Base-by-base conservation (phyloP, 139 green algal genomes). In the Astrephomene gubernaculifera region DNA sequence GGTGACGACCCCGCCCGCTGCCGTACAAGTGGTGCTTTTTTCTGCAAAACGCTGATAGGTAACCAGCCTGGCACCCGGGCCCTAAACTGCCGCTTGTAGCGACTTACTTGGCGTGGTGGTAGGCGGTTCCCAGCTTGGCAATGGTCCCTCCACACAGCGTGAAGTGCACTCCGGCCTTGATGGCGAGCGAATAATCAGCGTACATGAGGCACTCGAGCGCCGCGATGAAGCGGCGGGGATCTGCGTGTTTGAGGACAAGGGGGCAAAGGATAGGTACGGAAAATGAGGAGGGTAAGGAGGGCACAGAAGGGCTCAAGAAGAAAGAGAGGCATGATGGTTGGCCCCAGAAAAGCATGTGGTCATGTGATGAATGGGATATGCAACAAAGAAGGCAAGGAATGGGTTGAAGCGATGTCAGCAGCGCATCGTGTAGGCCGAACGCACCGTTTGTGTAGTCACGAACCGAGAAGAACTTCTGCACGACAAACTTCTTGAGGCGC, bases 141-240 rank as follows among this genome's bases (percentile, higher is more conserved):
- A 95, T 88, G n/a, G 93, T 93, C 29, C 93, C 93, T 6, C 92
- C 93, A 76, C 92, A 94, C 52, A 94, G 85, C 8, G 90, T 94
- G 89, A 97, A 98, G 91, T 98, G 96, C 33, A 98, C 96, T 8
- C 96, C 96, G 4, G 87, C 89, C 65, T 98, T 98, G 90, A 98
- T 97, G 63, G 87, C 91, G 83, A 98, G 82, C 27, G 86, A 94
- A 90, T 98, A 98, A 88, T 98, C 96, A 43, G 79, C 91, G 35
- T 92, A 95, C 57, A 88, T 89, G 7, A 98, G 86, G 64, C 79
- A 93, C 87, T 98, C 95, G 25, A 96, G 86, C 1, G 88, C 90
- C 0, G 93, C 92, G 82, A 94, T 91, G 90, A 97, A 97, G 38
- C 90, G 90, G 33, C 91, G 90, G 0, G 94, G 92, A 53, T 96